Evolutionary conservation across 768 basidiomycete genomes (phyloP), one percentile per base, ranked within the genome.

Genomic region (Kwoniella europaea): DNA sequence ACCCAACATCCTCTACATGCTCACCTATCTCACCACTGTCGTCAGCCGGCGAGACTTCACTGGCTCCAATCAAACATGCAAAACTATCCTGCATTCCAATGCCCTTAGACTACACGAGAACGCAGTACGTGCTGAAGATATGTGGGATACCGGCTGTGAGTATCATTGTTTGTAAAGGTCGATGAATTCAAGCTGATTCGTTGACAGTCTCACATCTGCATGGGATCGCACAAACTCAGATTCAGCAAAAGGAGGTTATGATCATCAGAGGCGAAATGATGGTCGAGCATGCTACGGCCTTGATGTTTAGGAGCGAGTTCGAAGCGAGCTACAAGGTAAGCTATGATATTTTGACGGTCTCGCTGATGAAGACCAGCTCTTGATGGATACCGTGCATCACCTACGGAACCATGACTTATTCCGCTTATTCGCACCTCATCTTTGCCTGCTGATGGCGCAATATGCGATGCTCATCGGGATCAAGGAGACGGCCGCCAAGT

Each of bases 71-170:
- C 15, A 43, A 12, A 61, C 64, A 4, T 77, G 76, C 71, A 77
- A 75, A 60, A 65, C 41, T 15, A 56, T 81, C n/a, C 50, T 71
- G 4, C 69, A 76, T 53, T 27, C 76, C 10, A 57, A 35, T 9
- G 70, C 69, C 2, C 65, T 78, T 59, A 18, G 69, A 20, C 71
- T 70, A 15, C 63, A 43, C 24, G 73, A 71, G 35, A 18, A 63
- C n/a, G 20, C 63, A 1, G 75, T 76, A 46, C 54, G 71, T 10
- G 67, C 67, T 15, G 76, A 74, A 4, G 77, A 79, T 52, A 73
- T 79, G 71, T 81, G 79, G 79, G 77, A 81, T 63, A 53, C 44
- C 16, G 76, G 71, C 24, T 79, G 79, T 79, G 55, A 77, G 77
- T 71, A 10, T 10, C 9, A n/a, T 50, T 42, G 6, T 41, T 18